phyloP scores from a whole-genome alignment of 352 stramenopile species.

The Thraustochytrium striatum region DNA sequence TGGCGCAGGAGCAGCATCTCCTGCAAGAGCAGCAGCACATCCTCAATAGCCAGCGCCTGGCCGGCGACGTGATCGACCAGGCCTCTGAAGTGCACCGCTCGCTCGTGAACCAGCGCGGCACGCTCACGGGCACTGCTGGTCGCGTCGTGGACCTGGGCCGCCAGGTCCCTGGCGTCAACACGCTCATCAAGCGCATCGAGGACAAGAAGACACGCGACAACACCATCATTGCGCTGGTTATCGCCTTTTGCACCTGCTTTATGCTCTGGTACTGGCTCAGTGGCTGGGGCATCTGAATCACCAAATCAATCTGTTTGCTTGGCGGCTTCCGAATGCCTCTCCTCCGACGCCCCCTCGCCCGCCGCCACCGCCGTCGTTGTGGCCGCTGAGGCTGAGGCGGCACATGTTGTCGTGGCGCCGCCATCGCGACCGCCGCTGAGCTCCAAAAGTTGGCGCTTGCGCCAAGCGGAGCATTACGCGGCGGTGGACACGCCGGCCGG shows the following conservation, averaged over 20 bases:
- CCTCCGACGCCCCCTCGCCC: no score
- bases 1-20: neutral
- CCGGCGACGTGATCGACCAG: constrained; percentile 28
- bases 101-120: neutral
- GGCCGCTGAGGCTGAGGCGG: no score
- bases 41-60: neutral
- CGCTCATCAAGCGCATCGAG: constrained; percentile 89
- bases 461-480: no score
- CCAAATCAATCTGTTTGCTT: neutral
- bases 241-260: constrained; percentile 91
- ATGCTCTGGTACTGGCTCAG: constrained; percentile 81
- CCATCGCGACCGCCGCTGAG: no score
- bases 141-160: constrained; percentile 46
- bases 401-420: no score
- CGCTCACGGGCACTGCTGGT: constrained; percentile 11
- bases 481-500: no score
- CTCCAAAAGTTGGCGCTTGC: no score
- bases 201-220: constrained; percentile 94
- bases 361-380: no score
- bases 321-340: neutral
- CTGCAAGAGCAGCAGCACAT: constrained; percentile 10
- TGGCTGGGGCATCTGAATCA: constrained; percentile 29
- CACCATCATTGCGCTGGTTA: constrained; percentile 88
- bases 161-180: constrained; percentile 89
- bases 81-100: neutral